Conservation (phyloP, 164 flowering plant genomes). For the Litsea cubeba region DNA sequence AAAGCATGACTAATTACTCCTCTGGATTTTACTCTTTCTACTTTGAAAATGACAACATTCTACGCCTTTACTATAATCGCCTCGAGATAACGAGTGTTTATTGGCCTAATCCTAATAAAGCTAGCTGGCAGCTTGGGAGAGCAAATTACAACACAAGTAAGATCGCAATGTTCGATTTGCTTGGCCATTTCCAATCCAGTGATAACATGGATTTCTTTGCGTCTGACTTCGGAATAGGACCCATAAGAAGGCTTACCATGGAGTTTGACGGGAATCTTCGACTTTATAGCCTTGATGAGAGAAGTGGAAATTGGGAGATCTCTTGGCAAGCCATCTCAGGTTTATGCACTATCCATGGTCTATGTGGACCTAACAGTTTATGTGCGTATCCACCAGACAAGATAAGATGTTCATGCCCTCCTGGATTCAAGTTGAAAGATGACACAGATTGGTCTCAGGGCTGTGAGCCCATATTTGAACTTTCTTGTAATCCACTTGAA, state of each 20-base stretch:
- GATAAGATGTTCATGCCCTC: constrained; percentile 8
- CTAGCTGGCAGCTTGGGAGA: background rate
- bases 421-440: constrained; percentile 4
- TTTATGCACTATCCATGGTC: constrained; percentile 11
- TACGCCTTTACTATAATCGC: constrained; percentile 17
- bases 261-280: constrained; percentile 18
- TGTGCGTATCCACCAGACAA: background rate
- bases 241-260: constrained; percentile 14
- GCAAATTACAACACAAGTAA: constrained; percentile 14
- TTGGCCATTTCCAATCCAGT: constrained; percentile 12
- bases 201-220: constrained; percentile 6
- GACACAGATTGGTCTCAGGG: constrained; percentile 26
- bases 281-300: constrained; percentile 15
- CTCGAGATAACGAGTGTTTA: constrained; percentile 14
- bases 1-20: constrained; percentile 10
- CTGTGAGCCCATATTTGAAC: constrained; percentile 12
- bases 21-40: constrained; percentile 30
- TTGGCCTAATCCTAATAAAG: constrained; percentile 9
- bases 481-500: background rate
- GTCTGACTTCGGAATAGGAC: constrained; percentile 10
- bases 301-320: constrained; percentile 4
- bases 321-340: constrained; percentile 6
- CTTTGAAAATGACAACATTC: constrained; percentile 33
- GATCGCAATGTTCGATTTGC: constrained; percentile 9
- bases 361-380: constrained; percentile 6